Evolutionary conservation across 805 yeast species (phyloP).

Genomic region (Metschnikowia kunwiensis): DNA sequence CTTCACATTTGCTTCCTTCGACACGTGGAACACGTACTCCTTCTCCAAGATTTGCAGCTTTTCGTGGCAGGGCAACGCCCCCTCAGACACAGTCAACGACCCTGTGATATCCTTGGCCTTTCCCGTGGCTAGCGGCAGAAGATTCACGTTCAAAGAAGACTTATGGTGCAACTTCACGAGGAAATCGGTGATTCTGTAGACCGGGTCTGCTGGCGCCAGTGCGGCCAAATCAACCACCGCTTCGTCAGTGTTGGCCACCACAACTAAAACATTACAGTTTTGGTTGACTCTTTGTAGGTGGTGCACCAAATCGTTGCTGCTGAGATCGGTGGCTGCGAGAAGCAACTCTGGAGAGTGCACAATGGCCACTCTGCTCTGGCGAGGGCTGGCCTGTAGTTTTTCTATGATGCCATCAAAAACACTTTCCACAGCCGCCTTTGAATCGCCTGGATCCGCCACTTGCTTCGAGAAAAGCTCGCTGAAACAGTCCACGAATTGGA

Average conservation of each 20-base stretch:
- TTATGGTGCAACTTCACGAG: conserved; percentile 47
- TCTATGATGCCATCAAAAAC: conserved; percentile 20
- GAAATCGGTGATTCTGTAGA: conserved; percentile 46
- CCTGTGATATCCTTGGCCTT: conserved; percentile 84
- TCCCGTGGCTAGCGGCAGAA: conserved; percentile 74
- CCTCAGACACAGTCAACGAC: conserved; percentile 55
- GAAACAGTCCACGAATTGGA: conserved; percentile 45
- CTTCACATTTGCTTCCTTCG: conserved; percentile 51
- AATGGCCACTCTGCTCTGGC: conserved; percentile 28
- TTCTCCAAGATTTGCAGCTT: conserved; percentile 44
- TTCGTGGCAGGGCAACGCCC: conserved; percentile 38
- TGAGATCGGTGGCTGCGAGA: conserved; percentile 38
- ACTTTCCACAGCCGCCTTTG: conserved; percentile 13
- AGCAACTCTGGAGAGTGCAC: conserved; percentile 49
- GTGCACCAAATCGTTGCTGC: conserved; percentile 33
- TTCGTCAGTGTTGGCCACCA: conserved; percentile 37
- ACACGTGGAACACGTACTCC: conserved; percentile 59
- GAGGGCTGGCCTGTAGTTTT: conserved; percentile 8
- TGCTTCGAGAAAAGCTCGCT: conserved; percentile 41
- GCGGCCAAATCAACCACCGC: conserved; percentile 30
- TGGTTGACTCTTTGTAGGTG: conserved; percentile 31
- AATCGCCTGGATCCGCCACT: conserved; percentile 23
- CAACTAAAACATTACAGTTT: conserved; percentile 31
- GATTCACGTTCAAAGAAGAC: conserved; percentile 48
- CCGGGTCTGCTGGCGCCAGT: conserved; percentile 27